phyloP scores from a whole-genome alignment of 1,139 yeast species.

The Spathaspora sp. region DNA sequence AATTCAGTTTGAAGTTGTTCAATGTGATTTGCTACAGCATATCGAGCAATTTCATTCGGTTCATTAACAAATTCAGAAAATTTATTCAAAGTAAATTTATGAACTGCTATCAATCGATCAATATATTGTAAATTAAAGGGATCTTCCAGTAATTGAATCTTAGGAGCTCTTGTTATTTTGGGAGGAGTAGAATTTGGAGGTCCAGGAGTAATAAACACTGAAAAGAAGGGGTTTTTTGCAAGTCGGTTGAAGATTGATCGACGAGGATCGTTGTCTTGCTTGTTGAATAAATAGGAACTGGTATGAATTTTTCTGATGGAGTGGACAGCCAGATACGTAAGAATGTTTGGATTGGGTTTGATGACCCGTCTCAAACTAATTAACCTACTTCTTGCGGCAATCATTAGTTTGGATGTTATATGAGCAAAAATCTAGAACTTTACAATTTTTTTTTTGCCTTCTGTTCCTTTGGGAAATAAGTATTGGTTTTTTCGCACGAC shows the following conservation, averaged over 20 bases:
- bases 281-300: neutral
- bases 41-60: neutral
- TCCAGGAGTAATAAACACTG: neutral
- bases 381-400: constrained; percentile 3
- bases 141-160: constrained; percentile 5
- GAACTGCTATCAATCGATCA: constrained; percentile 7
- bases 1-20: constrained; percentile 9
- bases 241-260: neutral
- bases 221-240: neutral
- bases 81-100: constrained; percentile 11
- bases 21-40: constrained; percentile 5
- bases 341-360: neutral
- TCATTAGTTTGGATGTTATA: neutral
- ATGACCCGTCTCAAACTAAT: neutral
- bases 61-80: constrained; percentile 10
- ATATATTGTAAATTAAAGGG: constrained; percentile 11
- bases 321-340: neutral
- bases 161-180: constrained; percentile 4
- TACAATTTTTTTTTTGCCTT: neutral
- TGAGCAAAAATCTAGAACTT: neutral
- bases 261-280: neutral
- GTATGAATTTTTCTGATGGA: neutral
- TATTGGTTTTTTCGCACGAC: neutral
- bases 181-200: neutral
- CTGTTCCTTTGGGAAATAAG: neutral